phyloP scores from a whole-genome alignment of 1,139 yeast genomes.

The Taphrina sp. region DNA sequence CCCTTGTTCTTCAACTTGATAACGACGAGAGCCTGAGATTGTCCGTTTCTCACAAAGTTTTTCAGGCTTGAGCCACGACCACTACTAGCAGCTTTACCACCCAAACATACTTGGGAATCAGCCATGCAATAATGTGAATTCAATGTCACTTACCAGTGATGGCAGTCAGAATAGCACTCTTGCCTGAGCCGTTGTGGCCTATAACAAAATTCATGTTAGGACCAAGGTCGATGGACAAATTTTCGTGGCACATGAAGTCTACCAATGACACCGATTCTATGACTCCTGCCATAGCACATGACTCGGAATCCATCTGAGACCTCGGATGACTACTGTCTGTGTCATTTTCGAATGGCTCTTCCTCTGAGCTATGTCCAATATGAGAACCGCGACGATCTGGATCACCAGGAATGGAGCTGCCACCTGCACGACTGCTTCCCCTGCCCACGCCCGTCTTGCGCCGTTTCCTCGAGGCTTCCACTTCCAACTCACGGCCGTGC shows the following conservation, averaged over 20 bases:
- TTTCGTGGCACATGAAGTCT: slow-evolving; percentile 58
- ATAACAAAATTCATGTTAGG: slow-evolving; percentile 86
- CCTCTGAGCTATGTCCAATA: too few species aligned
- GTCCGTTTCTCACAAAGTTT: slow-evolving; percentile 76
- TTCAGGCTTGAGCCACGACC: slow-evolving; percentile 74
- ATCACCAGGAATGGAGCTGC: too few species aligned
- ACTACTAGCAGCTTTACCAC: slow-evolving; percentile 92
- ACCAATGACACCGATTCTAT: slow-evolving; percentile 32
- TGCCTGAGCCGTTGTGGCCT: slow-evolving; percentile 95
- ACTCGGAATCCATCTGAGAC: too few species aligned
- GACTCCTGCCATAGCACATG: slow-evolving; percentile 34
- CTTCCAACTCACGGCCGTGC: too few species aligned
- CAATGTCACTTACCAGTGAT: slow-evolving; percentile 49
- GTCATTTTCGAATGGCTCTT: too few species aligned
- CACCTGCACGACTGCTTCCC: too few species aligned
- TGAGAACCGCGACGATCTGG: too few species aligned
- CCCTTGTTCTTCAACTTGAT: slow-evolving; percentile 50
- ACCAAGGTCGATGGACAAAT: slow-evolving; percentile 72
- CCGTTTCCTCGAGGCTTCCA: too few species aligned
- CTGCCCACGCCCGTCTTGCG: too few species aligned
- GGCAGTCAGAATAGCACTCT: slow-evolving; percentile 88
- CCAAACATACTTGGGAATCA: slow-evolving; percentile 62
- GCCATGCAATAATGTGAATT: too few species aligned
- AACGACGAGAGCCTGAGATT: slow-evolving; percentile 42
- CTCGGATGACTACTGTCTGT: too few species aligned